A percentile compares a stretch with the other conserved stretches of the same genome.
These are phyloP conservation scores for Myxozyma geophila DNA, from an alignment of 805 yeast genomes.

Conservation along the genomic window DNA sequence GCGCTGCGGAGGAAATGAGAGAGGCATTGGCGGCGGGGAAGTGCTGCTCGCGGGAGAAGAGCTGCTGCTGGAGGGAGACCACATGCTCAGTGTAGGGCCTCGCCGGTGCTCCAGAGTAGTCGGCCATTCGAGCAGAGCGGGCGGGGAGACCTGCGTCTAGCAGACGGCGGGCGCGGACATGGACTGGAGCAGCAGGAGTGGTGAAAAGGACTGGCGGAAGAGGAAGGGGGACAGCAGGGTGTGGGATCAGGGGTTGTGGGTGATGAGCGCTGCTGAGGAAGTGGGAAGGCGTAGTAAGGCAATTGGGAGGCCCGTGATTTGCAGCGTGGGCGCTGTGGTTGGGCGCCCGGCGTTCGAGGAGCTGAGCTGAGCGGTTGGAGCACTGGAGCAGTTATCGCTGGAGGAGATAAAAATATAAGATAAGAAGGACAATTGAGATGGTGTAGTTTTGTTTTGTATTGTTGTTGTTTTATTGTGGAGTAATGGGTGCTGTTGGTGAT, in stretches of 20 bases:
- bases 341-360: constrained; percentile 3
- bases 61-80: constrained; percentile 22
- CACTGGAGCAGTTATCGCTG: not conserved
- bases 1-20: not conserved
- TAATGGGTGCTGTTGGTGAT: too few species aligned
- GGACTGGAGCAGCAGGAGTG: constrained; percentile 1
- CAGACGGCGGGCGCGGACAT: constrained; percentile 7
- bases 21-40: not conserved
- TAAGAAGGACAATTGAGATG: too few species aligned
- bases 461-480: too few species aligned
- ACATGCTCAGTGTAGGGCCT: constrained; percentile 13
- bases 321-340: constrained; percentile 31
- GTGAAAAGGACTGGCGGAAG: not conserved
- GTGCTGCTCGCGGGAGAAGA: constrained; percentile 4
- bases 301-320: constrained; percentile 26
- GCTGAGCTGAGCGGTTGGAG: not conserved
- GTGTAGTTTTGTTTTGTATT: too few species aligned
- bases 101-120: constrained; percentile 24
- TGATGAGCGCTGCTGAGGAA: not conserved
- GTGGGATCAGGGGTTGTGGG: not conserved
- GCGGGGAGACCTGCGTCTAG: constrained; percentile 6
- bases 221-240: not conserved
- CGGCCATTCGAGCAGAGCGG: constrained; percentile 17
- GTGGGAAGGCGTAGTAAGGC: not conserved
- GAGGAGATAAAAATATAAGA: not conserved